Base-by-base conservation (phyloP, 1,284 basidiomycete genomes). In the Malassezia nana region DNA sequence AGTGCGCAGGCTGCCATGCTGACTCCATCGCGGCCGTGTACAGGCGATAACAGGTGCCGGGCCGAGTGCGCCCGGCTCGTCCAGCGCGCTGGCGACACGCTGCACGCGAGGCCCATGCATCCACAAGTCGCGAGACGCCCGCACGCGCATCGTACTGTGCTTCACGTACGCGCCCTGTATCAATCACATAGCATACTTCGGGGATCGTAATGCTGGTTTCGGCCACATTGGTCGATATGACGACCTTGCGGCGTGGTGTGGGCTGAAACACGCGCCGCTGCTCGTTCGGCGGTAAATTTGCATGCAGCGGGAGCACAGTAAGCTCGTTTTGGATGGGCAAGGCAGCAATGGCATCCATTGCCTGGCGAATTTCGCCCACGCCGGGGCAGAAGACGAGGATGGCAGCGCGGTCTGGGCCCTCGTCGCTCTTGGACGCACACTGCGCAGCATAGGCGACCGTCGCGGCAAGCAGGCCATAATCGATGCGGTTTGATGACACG, bases 111-210 rank as follows among this genome's bases (percentile, higher is more conserved):
- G 86, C 80, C 82, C 84, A 89, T 46, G 80, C 80, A 69, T 95
- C 90, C 6, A 82, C 81, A 24, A 95, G 77, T 45, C 80, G 78
- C 28, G 87, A 86, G 62, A 95, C 77, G 25, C 86, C 83, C 8
- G 79, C 82, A 38, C 84, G 83, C 0, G 84, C 77, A 65, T 91
- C 87, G 69, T 85, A 90, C 56, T 82, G 81, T 3, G 82, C 89
- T 76, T 94, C 89, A 75, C 94, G 94, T 67, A 89, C 88, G 69
- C 84, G 85, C 1, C 91, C 91, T 0, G 82, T 89, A 64, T 90
- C 86, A 38, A 74, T 60, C 20, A 75, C 73, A 43, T 64, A 67
- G 45, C 63, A 63, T 7, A 74, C 62, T 45, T 73, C 69, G 16
- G 75, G 72, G 59, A 95, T 92, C 1, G 90, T 96, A 63, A 96